Base-by-base conservation (phyloP, 2,329 filamentous ascomycete genomes). In the Ophiostoma sp. region DNA sequence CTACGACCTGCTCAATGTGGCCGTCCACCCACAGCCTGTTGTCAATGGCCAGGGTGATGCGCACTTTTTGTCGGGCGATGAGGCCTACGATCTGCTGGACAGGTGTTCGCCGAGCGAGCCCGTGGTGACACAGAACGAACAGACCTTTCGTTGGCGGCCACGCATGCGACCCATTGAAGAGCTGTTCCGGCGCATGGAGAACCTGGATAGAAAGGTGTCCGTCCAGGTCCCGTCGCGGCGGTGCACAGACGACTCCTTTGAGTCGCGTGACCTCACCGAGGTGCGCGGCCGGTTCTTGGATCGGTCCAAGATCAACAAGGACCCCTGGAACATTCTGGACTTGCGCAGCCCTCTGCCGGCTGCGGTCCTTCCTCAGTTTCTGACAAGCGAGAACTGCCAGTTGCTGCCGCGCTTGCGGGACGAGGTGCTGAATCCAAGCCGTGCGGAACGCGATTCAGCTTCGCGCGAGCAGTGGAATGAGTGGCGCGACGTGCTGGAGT, bases 361-460 rank as follows among this genome's bases (percentile, higher is more conserved):
- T 4, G 72, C 74, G 0, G 72, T 77, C 33, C 73, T 76, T 23
- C 75, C 75, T 17, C 68, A 67, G 27, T 77, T 77, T 62, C 44
- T 77, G 70, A 75, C 74, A 1, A 73, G 74, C 15, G 75, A 76
- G 62, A 77, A 77, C 68, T 77, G 76, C 66, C 75, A 77, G 70
- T 73, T 78, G 44, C 74, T 78, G 31, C 75, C 74, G 15, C 74
- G 74, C 15, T 72, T 78, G 41, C 75, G 76, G 4, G 74, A 77
- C 72, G 72, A 74, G 10, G 73, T 76, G 74, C 76, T 84, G 23
- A 83, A 83, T 75, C 81, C 79, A 69, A 67, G 70, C 36, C 74
- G 75, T 20, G 76, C 75, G 4, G 75, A 77, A 70, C 75, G 76
- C 64, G 73, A 72, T n/a, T 73, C 73, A 39, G 77, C 75, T 0